A percentile compares a stretch with the other conserved stretches of the same genome.
phyloP scores from a whole-genome alignment of 2,329 filamentous ascomycete species.

The Curvularia sp. region DNA sequence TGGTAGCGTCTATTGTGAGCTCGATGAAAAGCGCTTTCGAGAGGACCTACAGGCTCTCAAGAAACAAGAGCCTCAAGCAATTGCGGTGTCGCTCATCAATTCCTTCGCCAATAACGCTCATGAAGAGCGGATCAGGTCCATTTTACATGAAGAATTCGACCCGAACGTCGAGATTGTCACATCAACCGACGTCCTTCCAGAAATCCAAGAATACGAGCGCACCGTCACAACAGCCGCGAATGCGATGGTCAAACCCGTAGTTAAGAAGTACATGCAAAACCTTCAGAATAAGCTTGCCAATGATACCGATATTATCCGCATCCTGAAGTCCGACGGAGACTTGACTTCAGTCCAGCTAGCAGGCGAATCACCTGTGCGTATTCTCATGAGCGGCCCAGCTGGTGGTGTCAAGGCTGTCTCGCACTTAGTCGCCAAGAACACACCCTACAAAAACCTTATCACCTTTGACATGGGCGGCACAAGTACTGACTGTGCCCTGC shows the following conservation, averaged over 20 bases:
- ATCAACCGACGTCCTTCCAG: constrained; percentile 56
- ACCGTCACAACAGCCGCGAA: constrained; percentile 59
- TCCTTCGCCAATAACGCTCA: constrained; percentile 56
- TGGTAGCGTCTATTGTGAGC: constrained; percentile 50
- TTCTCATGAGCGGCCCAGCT: constrained; percentile 60
- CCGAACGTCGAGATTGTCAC: constrained; percentile 54
- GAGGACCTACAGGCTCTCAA: constrained; percentile 50
- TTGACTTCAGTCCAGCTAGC: constrained; percentile 56
- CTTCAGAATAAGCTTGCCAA: constrained; percentile 50
- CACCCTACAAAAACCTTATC: constrained; percentile 58
- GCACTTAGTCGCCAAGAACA: constrained; percentile 55
- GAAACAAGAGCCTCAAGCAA: constrained; percentile 53
- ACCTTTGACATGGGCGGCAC: constrained; percentile 62
- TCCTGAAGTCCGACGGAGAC: constrained; percentile 59
- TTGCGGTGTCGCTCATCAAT: constrained; percentile 57
- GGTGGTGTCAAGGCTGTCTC: constrained; percentile 59
- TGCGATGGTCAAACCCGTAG: constrained; percentile 57
- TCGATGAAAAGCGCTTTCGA: constrained; percentile 52
- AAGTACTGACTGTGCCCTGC: constrained; percentile 57
- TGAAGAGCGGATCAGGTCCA: constrained; percentile 50
- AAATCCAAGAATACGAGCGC: constrained; percentile 59
- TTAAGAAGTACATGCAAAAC: constrained; percentile 55
- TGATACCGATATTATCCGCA: constrained; percentile 56
- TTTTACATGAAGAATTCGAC: constrained; percentile 55
- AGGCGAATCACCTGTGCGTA: constrained; percentile 56